These are phyloP conservation scores for Leavenworthia alabamica DNA, from an alignment of 345 rosid species.

Conservation along the genomic window DNA sequence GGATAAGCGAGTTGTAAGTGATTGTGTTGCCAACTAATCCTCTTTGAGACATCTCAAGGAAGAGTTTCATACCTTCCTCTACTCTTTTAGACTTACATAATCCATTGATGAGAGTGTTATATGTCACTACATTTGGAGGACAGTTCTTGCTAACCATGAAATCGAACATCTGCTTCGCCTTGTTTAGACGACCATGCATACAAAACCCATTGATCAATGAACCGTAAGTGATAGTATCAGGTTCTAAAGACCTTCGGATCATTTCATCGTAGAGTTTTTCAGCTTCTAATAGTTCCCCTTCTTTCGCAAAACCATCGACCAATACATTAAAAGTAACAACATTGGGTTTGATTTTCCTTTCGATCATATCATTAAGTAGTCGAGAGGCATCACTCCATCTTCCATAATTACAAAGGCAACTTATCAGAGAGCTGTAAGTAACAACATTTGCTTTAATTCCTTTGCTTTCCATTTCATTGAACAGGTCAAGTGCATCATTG, in stretches of 20 bases:
- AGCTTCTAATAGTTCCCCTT: neutral
- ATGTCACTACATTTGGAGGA: neutral
- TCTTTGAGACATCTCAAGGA: neutral
- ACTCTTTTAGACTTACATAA: neutral
- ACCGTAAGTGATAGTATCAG: neutral
- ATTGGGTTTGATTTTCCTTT: neutral
- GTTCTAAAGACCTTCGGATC: neutral
- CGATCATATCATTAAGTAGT: neutral
- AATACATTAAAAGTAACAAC: neutral
- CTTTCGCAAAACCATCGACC: neutral
- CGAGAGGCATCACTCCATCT: neutral
- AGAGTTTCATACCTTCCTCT: neutral
- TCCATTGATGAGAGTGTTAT: neutral
- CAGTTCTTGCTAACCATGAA: neutral
- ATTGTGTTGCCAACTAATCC: neutral
- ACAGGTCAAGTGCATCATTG: neutral
- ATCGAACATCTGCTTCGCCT: neutral
- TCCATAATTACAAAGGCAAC: neutral
- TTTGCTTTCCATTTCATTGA: neutral
- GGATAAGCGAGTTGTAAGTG: neutral
- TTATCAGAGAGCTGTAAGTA: neutral
- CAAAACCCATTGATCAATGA: neutral
- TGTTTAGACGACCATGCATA: neutral
- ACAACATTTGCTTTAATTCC: neutral
- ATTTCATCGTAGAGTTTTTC: neutral